phyloP scores from a whole-genome alignment of 148 eudicot species.

The Suaeda aralocaspica region DNA sequence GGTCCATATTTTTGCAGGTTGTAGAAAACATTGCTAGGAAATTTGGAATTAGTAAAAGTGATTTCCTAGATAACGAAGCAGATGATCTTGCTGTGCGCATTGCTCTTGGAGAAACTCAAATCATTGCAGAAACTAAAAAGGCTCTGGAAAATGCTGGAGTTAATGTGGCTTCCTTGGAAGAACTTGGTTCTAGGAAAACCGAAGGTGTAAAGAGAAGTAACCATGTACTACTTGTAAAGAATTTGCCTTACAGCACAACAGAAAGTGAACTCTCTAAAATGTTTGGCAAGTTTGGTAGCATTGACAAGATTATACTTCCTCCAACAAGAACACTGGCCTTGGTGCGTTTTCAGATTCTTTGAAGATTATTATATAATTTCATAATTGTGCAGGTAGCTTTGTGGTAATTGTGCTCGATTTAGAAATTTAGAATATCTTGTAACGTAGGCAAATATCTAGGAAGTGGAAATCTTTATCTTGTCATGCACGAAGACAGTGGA shows the following conservation, averaged over 20 bases:
- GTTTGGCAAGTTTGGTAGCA: conserved; percentile 82
- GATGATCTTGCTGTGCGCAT: conserved; percentile 85
- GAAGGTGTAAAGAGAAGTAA: conserved; percentile 70
- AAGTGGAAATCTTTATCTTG: too few relatives aligned
- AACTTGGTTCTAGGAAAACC: conserved; percentile 54
- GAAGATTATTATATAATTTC: neutral
- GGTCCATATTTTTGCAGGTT: conserved; percentile 39
- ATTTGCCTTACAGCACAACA: conserved; percentile 75
- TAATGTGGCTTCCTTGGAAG: conserved; percentile 68
- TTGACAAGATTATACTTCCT: conserved; percentile 92
- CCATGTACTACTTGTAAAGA: conserved; percentile 79
- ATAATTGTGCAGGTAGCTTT: too few relatives aligned
- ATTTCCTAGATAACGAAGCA: conserved; percentile 75
- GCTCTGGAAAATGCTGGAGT: conserved; percentile 84
- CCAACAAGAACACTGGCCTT: conserved; percentile 80
- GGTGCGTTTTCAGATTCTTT: conserved; percentile 40
- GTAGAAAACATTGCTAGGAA: conserved; percentile 85
- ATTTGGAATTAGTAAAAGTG: conserved; percentile 79
- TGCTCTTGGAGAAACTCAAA: conserved; percentile 92
- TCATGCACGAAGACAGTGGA: too few relatives aligned
- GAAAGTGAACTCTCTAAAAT: conserved; percentile 73
- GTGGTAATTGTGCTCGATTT: neutral
- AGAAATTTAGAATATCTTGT: too few relatives aligned
- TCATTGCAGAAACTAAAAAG: conserved; percentile 86
- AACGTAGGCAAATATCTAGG: too few relatives aligned